Conservation (phyloP, 1,284 basidiomycete genomes). For the Thecaphora frezii region DNA sequence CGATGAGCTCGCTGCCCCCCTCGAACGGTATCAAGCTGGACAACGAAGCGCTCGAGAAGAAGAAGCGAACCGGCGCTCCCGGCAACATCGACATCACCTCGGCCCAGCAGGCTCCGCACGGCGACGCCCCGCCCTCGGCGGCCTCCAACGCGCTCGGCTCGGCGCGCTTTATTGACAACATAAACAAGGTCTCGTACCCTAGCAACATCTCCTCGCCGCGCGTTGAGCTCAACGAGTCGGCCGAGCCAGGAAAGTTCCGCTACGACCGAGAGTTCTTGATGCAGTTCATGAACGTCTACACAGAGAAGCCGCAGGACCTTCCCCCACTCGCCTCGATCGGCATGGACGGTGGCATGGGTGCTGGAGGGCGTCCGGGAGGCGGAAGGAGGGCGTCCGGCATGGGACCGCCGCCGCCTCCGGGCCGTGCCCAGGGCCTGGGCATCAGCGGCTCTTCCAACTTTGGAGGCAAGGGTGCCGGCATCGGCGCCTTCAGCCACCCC, state of each 20-base stretch:
- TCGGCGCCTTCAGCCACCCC: conserved; percentile 47
- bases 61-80: conserved; percentile 19
- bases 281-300: conserved; percentile 94
- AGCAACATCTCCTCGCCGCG: conserved; percentile 79
- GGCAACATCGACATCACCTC: conserved; percentile 8
- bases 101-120: conserved; percentile 1
- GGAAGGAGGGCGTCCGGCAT: conserved; percentile 45
- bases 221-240: conserved; percentile 79
- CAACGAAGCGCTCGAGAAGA: conserved; percentile 49
- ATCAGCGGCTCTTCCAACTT: conserved; percentile 46
- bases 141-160: conserved; percentile 44
- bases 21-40: conserved; percentile 50
- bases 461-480: conserved; percentile 44
- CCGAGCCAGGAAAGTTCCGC: conserved; percentile 84
- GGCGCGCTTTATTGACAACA: conserved; percentile 70
- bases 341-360: conserved; percentile 59
- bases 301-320: conserved; percentile 87
- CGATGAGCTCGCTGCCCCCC: conserved; percentile 34
- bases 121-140: conserved; percentile 35
- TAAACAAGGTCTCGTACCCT: conserved; percentile 79
- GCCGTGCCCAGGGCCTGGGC: conserved; percentile 45
- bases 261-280: conserved; percentile 97
- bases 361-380: conserved; percentile 30
- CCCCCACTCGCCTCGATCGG: conserved; percentile 89
- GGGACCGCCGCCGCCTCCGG: conserved; percentile 45